Evolutionary conservation across 2,329 filamentous ascomycete genomes (phyloP).

Genomic region (Hypocrella siamensis): DNA sequence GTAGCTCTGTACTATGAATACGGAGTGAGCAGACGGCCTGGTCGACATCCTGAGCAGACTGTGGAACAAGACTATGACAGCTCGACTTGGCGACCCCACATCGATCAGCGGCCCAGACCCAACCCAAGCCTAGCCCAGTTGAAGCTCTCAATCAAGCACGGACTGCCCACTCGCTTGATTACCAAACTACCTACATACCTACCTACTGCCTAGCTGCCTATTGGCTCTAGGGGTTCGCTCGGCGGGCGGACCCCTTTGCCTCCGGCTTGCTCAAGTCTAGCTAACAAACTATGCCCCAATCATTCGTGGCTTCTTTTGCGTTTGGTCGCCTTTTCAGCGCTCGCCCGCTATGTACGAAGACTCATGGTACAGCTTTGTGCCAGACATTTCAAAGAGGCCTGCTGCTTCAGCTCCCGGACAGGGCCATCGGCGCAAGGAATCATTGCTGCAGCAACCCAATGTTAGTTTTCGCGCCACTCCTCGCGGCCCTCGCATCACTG

Average conservation of each 20-base stretch:
- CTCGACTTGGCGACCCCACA: too few species aligned
- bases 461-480: slow-evolving; percentile 23
- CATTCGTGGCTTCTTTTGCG: slow-evolving; percentile 11
- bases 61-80: too few species aligned
- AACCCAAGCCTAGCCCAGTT: too few species aligned
- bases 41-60: too few species aligned
- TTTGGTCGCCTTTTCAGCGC: not conserved
- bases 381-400: slow-evolving; percentile 39
- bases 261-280: slow-evolving; percentile 1
- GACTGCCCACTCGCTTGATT: too few species aligned
- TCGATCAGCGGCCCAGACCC: too few species aligned
- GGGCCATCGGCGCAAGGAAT: slow-evolving; percentile 51
- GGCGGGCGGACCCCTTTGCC: slow-evolving; percentile 3
- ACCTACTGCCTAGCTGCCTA: too few species aligned
- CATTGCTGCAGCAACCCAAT: slow-evolving; percentile 51
- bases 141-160: too few species aligned
- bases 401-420: slow-evolving; percentile 24
- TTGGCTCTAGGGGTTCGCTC: too few species aligned
- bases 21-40: too few species aligned
- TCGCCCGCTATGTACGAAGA: slow-evolving; percentile 58
- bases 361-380: slow-evolving; percentile 67
- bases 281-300: not conserved
- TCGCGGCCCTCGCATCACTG: slow-evolving; percentile 2
- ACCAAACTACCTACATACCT: too few species aligned
- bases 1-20: too few species aligned